A percentile compares a stretch with the other conserved stretches of the same genome.
Conservation (phyloP, 2,329 filamentous ascomycete species). For the Aspergillus sp. region DNA sequence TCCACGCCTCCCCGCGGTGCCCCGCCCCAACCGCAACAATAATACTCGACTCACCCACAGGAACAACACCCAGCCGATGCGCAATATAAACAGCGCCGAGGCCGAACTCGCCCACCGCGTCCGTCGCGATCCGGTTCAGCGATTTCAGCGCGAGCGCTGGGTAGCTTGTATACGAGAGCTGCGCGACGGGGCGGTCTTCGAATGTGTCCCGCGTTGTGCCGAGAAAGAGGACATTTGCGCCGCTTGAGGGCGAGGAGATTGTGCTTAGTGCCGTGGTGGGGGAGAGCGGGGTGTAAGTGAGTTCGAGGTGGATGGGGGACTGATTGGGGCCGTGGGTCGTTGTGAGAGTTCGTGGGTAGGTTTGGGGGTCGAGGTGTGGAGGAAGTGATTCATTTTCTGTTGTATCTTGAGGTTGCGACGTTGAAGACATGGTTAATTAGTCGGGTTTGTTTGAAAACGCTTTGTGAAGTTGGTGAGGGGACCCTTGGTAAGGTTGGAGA, state of each 20-base stretch:
- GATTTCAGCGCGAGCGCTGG: constrained; percentile 44
- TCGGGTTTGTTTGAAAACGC: background rate
- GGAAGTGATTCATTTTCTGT: constrained; percentile 13
- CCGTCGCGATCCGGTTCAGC: constrained; percentile 37
- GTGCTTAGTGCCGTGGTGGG: constrained; percentile 33
- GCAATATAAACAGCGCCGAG: constrained; percentile 75
- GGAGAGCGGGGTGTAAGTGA: constrained; percentile 44
- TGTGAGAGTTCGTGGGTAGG: constrained; percentile 40
- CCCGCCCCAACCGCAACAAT: constrained; percentile 81
- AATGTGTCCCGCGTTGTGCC: constrained; percentile 48
- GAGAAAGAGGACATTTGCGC: constrained; percentile 48
- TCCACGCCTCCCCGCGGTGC: constrained; percentile 83
- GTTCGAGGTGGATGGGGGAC: constrained; percentile 38
- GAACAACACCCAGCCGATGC: constrained; percentile 81
- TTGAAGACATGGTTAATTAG: background rate
- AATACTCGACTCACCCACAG: constrained; percentile 91
- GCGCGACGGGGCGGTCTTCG: constrained; percentile 40
- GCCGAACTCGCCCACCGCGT: constrained; percentile 57
- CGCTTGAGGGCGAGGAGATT: constrained; percentile 43
- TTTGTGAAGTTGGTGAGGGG: background rate
- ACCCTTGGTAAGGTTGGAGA: background rate
- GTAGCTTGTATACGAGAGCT: constrained; percentile 48
- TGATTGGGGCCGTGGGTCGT: constrained; percentile 25
- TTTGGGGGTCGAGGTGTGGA: constrained; percentile 38
- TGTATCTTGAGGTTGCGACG: background rate